phyloP scores from a whole-genome alignment of 179 eudicot genomes.

The Beta macrorhiza region DNA sequence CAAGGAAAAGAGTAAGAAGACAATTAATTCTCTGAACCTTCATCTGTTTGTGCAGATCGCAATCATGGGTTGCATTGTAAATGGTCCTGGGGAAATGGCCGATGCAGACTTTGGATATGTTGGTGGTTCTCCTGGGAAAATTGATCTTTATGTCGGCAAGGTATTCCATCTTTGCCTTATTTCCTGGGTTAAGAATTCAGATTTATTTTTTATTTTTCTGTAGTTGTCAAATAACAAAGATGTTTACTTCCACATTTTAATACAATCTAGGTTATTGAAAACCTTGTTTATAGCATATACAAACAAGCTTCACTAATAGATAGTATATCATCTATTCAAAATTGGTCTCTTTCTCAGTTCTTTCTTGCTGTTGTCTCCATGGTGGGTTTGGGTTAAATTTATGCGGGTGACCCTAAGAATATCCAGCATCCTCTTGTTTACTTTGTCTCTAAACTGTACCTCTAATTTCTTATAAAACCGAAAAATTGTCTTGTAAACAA shows the following conservation, averaged over 20 bases:
- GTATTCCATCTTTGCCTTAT: conserved; percentile 31
- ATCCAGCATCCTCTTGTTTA: not conserved
- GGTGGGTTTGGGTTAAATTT: not conserved
- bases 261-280: not conserved
- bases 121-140: conserved; percentile 98
- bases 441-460: not conserved
- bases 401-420: not conserved
- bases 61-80: conserved; percentile 99
- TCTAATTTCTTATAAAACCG: not conserved
- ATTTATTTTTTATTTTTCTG: not conserved
- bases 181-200: too few species aligned
- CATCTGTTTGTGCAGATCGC: conserved; percentile 64
- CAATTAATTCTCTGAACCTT: conserved; percentile 7
- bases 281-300: not conserved
- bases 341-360: too few species aligned
- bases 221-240: too few species aligned
- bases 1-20: not conserved
- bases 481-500: not conserved
- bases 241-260: not conserved
- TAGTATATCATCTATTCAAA: not conserved
- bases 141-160: conserved; percentile 96
- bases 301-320: not conserved
- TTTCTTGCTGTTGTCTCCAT: not conserved
- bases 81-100: conserved; percentile 99
- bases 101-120: conserved; percentile 99